phyloP scores from a whole-genome alignment of 108 stramenopile genomes.

The Fragilaria crotonensis region DNA sequence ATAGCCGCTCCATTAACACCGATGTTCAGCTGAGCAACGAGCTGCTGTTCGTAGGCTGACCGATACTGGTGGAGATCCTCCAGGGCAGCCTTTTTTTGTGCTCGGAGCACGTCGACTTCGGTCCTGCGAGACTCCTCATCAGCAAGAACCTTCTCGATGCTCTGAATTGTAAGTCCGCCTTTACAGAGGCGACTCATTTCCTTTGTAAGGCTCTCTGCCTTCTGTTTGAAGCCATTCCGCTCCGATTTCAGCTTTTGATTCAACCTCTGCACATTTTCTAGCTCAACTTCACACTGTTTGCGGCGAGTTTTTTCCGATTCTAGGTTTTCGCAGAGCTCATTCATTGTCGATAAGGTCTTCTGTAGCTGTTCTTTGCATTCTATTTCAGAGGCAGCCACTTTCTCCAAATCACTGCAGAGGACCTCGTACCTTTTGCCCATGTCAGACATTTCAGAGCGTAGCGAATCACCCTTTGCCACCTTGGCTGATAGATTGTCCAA shows the following conservation, averaged over 20 bases:
- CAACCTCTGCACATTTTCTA: slow-evolving; percentile 32
- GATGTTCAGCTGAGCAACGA: slow-evolving; percentile 36
- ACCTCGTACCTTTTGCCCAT: slow-evolving; percentile 11
- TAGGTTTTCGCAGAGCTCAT: slow-evolving; percentile 25
- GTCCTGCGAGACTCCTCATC: slow-evolving; percentile 38
- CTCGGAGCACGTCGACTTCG: slow-evolving; percentile 42
- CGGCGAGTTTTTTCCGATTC: slow-evolving; percentile 13
- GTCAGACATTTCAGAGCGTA: slow-evolving; percentile 19
- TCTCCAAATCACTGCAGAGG: slow-evolving; percentile 16
- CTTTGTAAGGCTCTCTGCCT: slow-evolving; percentile 62
- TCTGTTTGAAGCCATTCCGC: slow-evolving; percentile 60
- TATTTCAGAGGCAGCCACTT: slow-evolving; percentile 21
- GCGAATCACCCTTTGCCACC: slow-evolving; percentile 21
- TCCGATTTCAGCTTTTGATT: slow-evolving; percentile 63
- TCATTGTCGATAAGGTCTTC: slow-evolving; percentile 16
- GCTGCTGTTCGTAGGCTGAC: slow-evolving; percentile 35
- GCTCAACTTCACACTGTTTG: slow-evolving; percentile 13
- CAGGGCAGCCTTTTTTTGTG: slow-evolving; percentile 44
- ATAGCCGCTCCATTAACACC: slow-evolving; percentile 23
- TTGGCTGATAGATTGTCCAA: slow-evolving; percentile 16
- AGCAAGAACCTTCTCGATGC: slow-evolving; percentile 38
- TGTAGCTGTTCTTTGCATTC: slow-evolving; percentile 39
- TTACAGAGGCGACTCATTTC: slow-evolving; percentile 49
- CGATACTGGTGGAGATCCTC: slow-evolving; percentile 42
- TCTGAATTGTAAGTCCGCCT: slow-evolving; percentile 30